Conservation (phyloP, 345 rosid genomes). For the Trapa incisa region DNA sequence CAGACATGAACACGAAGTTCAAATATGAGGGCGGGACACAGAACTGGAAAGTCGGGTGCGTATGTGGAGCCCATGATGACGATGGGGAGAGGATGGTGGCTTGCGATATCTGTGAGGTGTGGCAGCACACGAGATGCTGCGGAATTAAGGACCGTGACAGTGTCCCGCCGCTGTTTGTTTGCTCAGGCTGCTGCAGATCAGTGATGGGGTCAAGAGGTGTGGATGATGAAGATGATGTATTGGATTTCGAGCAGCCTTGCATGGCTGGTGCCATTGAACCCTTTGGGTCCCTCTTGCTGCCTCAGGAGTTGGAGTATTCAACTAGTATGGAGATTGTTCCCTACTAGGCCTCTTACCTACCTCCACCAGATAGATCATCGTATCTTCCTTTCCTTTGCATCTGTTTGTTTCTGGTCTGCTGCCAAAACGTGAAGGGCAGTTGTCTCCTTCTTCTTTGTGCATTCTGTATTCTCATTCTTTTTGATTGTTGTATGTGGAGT, state of each 20-base stretch:
- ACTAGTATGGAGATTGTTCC: background rate
- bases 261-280: background rate
- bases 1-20: slow-evolving; percentile 24
- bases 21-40: slow-evolving; percentile 59
- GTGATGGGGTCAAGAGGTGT: slow-evolving; percentile 23
- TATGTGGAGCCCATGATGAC: slow-evolving; percentile 68
- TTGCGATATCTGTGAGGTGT: slow-evolving; percentile 69
- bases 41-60: slow-evolving; percentile 68
- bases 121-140: slow-evolving; percentile 87
- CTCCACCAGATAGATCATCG: background rate
- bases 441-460: background rate
- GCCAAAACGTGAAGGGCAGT: background rate
- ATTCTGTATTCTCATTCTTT: background rate
- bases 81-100: slow-evolving; percentile 93
- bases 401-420: background rate
- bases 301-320: slow-evolving; percentile 3
- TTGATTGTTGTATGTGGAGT: background rate
- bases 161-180: slow-evolving; percentile 64
- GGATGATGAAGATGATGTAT: slow-evolving; percentile 18
- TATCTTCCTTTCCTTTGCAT: background rate
- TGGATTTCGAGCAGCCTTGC: background rate
- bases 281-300: slow-evolving; percentile 6
- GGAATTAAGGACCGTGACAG: slow-evolving; percentile 54
- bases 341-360: background rate
- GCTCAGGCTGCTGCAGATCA: slow-evolving; percentile 50